Evolutionary conservation across 2,329 filamentous ascomycete genomes (phyloP).

Genomic region (Sporothrix phasma): DNA sequence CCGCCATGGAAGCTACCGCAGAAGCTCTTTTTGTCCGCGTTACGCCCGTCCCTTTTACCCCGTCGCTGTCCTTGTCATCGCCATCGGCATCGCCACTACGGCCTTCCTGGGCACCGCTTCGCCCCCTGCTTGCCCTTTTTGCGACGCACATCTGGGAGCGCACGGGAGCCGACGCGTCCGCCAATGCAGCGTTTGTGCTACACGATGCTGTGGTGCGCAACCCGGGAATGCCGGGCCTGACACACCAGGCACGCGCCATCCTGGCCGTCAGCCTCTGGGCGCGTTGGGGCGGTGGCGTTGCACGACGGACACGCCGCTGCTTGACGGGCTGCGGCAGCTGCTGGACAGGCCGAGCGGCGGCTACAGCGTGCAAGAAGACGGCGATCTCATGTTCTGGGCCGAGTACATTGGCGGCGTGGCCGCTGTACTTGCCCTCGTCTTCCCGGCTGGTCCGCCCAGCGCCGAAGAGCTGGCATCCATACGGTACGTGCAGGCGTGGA

Average conservation of each 20-base stretch:
- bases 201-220: slow-evolving; percentile 60
- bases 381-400: slow-evolving; percentile 40
- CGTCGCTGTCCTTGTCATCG: background rate
- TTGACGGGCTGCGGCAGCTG: slow-evolving; percentile 34
- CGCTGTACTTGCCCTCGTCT: slow-evolving; percentile 32
- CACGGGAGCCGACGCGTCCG: slow-evolving; percentile 37
- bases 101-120: background rate
- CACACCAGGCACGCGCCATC: slow-evolving; percentile 60
- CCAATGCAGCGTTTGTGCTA: slow-evolving; percentile 59
- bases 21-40: slow-evolving; percentile 30
- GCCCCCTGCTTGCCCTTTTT: slow-evolving; percentile 34
- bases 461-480: slow-evolving; percentile 30
- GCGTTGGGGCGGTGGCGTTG: slow-evolving; percentile 58
- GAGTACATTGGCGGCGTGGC: slow-evolving; percentile 43
- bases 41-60: slow-evolving; percentile 30
- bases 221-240: slow-evolving; percentile 60
- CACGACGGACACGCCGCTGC: slow-evolving; percentile 36
- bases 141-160: slow-evolving; percentile 41
- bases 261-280: slow-evolving; percentile 63
- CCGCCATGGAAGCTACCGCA: slow-evolving; percentile 30
- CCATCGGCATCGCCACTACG: background rate
- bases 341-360: slow-evolving; percentile 25
- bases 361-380: background rate
- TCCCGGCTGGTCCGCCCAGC: slow-evolving; percentile 33
- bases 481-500: slow-evolving; percentile 34